Evolutionary conservation across 306 rosid genomes (phyloP).

Genomic region (Lathyrus sativus): DNA sequence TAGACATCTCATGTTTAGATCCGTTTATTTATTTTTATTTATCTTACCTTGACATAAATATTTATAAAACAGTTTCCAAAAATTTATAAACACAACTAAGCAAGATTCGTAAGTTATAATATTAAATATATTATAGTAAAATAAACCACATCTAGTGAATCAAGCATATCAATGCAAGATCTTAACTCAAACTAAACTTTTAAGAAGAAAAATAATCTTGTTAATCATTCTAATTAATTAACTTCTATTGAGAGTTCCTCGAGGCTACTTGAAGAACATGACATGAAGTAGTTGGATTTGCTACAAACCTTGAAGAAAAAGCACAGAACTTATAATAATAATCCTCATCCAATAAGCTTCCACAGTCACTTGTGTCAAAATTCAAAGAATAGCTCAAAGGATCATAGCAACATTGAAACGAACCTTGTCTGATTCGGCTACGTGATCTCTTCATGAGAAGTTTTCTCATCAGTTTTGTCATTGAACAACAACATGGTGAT

Average conservation of each 20-base stretch:
- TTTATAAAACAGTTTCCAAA: no score
- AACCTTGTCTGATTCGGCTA: slow-evolving; percentile 40
- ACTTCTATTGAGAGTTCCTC: slow-evolving; percentile 31
- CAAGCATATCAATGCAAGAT: background rate
- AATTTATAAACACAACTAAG: no score
- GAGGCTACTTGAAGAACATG: slow-evolving; percentile 37
- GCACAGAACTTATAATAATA: slow-evolving; percentile 70
- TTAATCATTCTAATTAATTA: background rate
- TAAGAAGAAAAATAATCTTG: background rate
- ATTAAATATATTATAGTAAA: background rate
- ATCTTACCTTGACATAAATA: no score
- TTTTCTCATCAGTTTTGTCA: slow-evolving; percentile 61
- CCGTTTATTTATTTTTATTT: no score
- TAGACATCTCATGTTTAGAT: no score
- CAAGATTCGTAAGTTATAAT: no score
- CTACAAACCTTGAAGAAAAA: slow-evolving; percentile 75
- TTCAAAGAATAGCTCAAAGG: slow-evolving; percentile 82
- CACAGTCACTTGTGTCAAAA: slow-evolving; percentile 70
- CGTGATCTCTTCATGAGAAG: slow-evolving; percentile 41
- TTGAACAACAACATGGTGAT: slow-evolving; percentile 41
- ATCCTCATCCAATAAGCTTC: slow-evolving; percentile 65
- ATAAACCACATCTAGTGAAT: background rate
- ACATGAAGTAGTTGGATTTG: slow-evolving; percentile 51
- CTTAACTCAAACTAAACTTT: background rate
- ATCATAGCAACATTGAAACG: slow-evolving; percentile 73